Evolutionary conservation across 305 asterid species (phyloP), one percentile per base, ranked within the genome.

Genomic region (Fraxinus dipetala): DNA sequence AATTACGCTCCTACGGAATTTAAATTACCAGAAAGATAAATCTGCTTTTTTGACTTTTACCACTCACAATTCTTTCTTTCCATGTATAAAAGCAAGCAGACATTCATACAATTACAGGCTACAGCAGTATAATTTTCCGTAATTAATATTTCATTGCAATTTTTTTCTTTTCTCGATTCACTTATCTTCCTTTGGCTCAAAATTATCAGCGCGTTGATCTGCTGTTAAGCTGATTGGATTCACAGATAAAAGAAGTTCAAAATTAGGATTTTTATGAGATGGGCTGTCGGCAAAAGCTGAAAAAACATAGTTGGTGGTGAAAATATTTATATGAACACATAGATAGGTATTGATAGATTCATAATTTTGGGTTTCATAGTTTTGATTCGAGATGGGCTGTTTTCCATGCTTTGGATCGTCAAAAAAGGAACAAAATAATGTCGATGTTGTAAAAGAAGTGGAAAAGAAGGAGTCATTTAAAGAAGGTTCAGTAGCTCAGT

Each of bases 321-420:
- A 73, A 82, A 24, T 56, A 59, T 32, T 61, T 40, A 38, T 79
- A 59, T 51, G 77, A n/a, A 80, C 77, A n/a, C 65, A 75, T 20
- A 72, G 7, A 79, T 10, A 80, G 32, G 24, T 63, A 22, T 76
- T 80, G 35, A 76, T 83, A 40, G 63, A 73, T 75, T 30, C 51
- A 38, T 81, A 84, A 75, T 79, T 81, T 83, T 80, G 83, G 78
- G 24, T 54, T 78, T 72, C 40, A 24, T 76, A 81, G 83, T 84
- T 79, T 85, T 56, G 84, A 80, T 79, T 81, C 61, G 85, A 85
- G 88, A 81, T 78, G 84, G 87, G 91, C 87, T 89, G 92, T 89
- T 89, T 89, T 84, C 88, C 91, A 45, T 89, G 92, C 85, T 85
- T 89, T 86, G 87, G 89, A 89, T 86, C 92, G 84, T 86, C 91